Conservation (phyloP, 1,139 yeast species). For the Diutina ranongensis region DNA sequence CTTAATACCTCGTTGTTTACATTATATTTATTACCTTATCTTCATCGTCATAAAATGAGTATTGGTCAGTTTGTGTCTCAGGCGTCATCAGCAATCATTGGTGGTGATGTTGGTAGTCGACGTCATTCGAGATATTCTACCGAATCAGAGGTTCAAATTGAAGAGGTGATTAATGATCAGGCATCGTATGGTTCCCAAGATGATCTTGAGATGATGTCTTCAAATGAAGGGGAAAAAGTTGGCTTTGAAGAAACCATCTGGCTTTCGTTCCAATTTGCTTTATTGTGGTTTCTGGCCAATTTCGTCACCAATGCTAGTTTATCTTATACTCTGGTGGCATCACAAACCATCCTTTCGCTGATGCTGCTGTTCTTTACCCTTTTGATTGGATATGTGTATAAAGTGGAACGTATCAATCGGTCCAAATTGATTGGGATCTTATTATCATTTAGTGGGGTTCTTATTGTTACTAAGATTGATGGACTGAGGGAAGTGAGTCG, state of each 20-base stretch:
- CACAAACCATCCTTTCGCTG: slow-evolving; percentile 84
- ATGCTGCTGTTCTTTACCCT: slow-evolving; percentile 91
- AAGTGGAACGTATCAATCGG: slow-evolving; percentile 56
- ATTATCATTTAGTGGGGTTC: slow-evolving; percentile 68
- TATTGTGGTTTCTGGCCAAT: slow-evolving; percentile 85
- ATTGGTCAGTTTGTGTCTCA: slow-evolving; percentile 18
- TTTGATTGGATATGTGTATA: slow-evolving; percentile 61
- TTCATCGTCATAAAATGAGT: slow-evolving; percentile 15
- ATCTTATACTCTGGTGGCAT: slow-evolving; percentile 81
- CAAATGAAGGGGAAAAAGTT: slow-evolving; percentile 13
- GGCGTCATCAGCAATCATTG: not conserved
- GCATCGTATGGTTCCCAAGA: slow-evolving; percentile 19
- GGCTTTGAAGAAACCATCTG: slow-evolving; percentile 37
- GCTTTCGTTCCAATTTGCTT: slow-evolving; percentile 69
- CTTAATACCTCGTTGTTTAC: slow-evolving; percentile 78
- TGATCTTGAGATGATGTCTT: not conserved
- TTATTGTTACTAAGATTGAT: slow-evolving; percentile 61
- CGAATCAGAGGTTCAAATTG: too few relatives aligned
- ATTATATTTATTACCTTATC: slow-evolving; percentile 62
- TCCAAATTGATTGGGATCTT: slow-evolving; percentile 59
- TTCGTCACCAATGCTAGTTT: slow-evolving; percentile 80
- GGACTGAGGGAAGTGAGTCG: slow-evolving; percentile 16
- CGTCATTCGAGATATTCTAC: slow-evolving; percentile 6
- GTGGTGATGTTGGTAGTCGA: not conserved
- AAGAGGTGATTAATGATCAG: too few relatives aligned